Evolutionary conservation across 768 basidiomycete species (phyloP).

Genomic region (Trametes elegans): DNA sequence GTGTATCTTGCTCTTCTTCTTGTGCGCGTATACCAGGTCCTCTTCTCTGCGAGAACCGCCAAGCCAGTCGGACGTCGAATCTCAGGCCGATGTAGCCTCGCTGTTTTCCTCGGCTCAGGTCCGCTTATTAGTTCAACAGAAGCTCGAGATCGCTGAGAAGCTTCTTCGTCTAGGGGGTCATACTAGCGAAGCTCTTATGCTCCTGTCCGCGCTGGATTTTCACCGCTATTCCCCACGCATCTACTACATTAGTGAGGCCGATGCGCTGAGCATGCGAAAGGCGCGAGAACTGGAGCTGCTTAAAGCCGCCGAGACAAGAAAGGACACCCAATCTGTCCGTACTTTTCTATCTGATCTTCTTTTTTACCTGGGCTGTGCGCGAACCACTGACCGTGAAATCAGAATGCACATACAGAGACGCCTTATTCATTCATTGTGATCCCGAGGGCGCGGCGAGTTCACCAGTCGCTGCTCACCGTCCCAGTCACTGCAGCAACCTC

Average conservation of each 20-base stretch:
- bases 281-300: conserved; percentile 60
- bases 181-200: conserved; percentile 79
- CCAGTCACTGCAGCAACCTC: conserved; percentile 63
- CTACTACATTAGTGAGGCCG: conserved; percentile 83
- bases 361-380: conserved; percentile 6
- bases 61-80: conserved; percentile 4
- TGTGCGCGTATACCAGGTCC: neutral
- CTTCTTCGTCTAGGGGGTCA: conserved; percentile 73
- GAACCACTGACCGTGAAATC: conserved; percentile 3
- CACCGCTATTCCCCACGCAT: conserved; percentile 70
- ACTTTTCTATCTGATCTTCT: neutral
- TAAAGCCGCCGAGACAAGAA: conserved; percentile 28
- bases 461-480: conserved; percentile 73
- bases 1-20: neutral
- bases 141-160: neutral
- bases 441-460: conserved; percentile 86
- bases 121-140: conserved; percentile 21
- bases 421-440: conserved; percentile 59
- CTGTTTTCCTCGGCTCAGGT: conserved; percentile 95
- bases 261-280: conserved; percentile 73
- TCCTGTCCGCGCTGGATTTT: conserved; percentile 73
- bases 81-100: conserved; percentile 46
- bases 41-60: neutral
- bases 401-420: conserved; percentile 8
- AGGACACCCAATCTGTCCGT: conserved; percentile 21